A percentile compares a stretch with the other conserved stretches of the same genome.
These are phyloP conservation scores for Suillus variegatus DNA, from an alignment of 768 basidiomycete genomes.

Conservation along the genomic window DNA sequence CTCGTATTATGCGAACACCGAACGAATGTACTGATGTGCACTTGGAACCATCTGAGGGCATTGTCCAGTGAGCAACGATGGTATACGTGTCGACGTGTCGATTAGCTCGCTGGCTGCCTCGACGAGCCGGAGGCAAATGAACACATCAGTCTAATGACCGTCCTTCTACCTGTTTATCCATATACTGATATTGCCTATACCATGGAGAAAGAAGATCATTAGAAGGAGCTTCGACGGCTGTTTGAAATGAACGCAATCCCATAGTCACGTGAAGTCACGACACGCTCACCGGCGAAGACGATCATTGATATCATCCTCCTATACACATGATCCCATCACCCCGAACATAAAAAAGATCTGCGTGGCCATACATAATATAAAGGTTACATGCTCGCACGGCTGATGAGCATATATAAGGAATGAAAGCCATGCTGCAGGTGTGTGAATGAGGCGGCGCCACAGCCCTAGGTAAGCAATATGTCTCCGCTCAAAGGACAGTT, in stretches of 20 bases:
- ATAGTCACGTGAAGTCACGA: background rate
- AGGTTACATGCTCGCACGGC: background rate
- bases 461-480: too few relatives aligned
- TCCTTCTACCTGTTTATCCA: background rate
- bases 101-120: background rate
- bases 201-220: background rate
- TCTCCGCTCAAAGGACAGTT: too few relatives aligned
- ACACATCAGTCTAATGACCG: background rate
- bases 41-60: too few relatives aligned
- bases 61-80: background rate
- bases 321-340: background rate
- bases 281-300: background rate
- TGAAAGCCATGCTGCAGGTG: background rate
- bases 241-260: background rate
- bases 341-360: background rate
- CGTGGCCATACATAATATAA: background rate
- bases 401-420: background rate
- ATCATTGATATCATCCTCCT: too few relatives aligned
- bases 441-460: background rate
- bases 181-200: background rate
- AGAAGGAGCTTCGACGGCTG: background rate
- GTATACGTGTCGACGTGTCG: background rate
- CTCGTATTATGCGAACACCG: background rate
- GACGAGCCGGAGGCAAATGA: background rate
- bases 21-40: background rate